Base-by-base conservation (phyloP, 2,329 filamentous ascomycete species). In the Colletotrichum tanaceti region DNA sequence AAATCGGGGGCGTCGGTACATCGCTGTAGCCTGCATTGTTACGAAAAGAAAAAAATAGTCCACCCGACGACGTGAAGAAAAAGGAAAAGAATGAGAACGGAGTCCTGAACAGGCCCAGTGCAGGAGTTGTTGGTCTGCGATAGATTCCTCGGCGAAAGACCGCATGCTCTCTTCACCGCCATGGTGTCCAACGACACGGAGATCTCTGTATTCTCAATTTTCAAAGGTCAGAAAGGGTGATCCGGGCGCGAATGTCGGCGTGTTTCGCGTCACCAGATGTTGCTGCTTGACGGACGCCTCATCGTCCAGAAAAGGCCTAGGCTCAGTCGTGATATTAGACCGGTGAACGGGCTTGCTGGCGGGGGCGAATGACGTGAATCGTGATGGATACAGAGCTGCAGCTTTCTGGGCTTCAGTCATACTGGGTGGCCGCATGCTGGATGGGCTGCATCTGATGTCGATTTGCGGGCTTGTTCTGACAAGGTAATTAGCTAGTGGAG, bases 361-460 rank as follows among this genome's bases (percentile, higher is more conserved):
- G n/a, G 52, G 52, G 14, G 35, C 32, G 14, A 38, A 38, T 44
- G 16, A n/a, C 5, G 41, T 46, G n/a, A 14, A 24, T 32, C 22
- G 5, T 13, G 38, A 43, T 16, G 18, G 5, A 20, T 24, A 9
- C 41, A 20, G 39, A 4, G 35, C 13, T n/a, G 55, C 22, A 16
- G 24, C 18, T 32, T 35, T 11, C 20, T 2, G 24, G 38, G 35
- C 22, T 32, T 53, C 11, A 28, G 28, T 49, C 18, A n/a, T 44
- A 38, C 54, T 62, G 59, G 59, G 24, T 49, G 59, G 59, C 20
- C 47, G 49, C 47, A 41, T 54, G 24, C 18, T 53, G 14, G 18
- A 18, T 20, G 59, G 6, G 47, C 47, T 18, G 39, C 39, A 13
- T 28, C 5, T 7, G 28, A 35, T 5, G 6, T 35, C 20, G 16